Conservation (phyloP, 345 rosid species). For the Ricinus communis region DNA sequence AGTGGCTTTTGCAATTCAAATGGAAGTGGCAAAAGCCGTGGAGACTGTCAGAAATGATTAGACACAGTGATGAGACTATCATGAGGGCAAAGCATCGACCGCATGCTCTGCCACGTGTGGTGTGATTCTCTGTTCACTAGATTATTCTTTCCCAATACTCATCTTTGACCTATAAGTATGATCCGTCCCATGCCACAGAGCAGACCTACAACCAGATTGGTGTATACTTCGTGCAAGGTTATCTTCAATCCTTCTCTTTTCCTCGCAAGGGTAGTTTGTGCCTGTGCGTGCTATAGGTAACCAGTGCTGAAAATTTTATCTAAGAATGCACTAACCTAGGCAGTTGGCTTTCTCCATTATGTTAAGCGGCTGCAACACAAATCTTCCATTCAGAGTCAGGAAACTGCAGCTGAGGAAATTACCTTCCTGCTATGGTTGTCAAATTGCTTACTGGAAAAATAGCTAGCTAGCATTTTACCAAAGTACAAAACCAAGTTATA, state of each 20-base stretch:
- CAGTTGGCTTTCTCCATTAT: background rate
- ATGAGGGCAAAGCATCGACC: slow-evolving; percentile 66
- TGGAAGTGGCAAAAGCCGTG: slow-evolving; percentile 99
- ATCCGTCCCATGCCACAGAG: slow-evolving; percentile 22
- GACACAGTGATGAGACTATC: slow-evolving; percentile 81
- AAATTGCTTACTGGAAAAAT: background rate
- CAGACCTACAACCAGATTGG: slow-evolving; percentile 28
- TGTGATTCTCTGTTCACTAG: slow-evolving; percentile 29
- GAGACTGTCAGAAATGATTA: slow-evolving; percentile 92
- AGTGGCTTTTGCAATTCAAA: slow-evolving; percentile 94
- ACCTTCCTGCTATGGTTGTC: background rate
- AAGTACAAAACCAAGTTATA: background rate
- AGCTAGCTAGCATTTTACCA: too few relatives aligned
- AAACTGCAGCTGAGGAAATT: background rate
- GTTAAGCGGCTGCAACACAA: background rate
- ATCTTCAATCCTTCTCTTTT: background rate
- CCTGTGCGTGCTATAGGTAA: background rate
- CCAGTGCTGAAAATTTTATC: background rate
- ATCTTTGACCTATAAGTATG: slow-evolving; percentile 32
- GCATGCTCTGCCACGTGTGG: slow-evolving; percentile 40
- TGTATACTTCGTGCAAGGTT: slow-evolving; percentile 35
- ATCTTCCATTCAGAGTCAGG: too few relatives aligned
- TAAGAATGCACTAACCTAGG: background rate
- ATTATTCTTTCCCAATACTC: slow-evolving; percentile 23
- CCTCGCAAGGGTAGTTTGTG: background rate